phyloP scores from a whole-genome alignment of 495 filamentous ascomycete species.

The Cairneyella variabilis region DNA sequence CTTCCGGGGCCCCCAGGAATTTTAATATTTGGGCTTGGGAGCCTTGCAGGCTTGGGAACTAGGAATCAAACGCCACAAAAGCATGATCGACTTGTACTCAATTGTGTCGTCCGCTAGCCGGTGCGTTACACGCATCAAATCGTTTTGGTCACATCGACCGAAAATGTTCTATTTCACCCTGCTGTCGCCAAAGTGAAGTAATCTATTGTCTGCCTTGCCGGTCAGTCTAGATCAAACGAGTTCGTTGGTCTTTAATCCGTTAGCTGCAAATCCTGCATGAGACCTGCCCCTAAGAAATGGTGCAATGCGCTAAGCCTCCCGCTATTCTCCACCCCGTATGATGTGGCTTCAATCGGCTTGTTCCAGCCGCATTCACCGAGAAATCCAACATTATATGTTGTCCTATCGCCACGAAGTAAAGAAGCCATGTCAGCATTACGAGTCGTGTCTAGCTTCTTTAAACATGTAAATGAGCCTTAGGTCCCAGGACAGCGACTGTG shows the following conservation, averaged over 20 bases:
- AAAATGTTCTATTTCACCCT: background rate
- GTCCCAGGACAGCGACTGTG: background rate
- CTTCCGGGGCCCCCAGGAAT: background rate
- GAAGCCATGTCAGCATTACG: background rate
- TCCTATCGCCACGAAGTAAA: background rate
- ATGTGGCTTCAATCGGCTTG: slow-evolving; percentile 1
- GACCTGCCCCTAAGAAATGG: background rate
- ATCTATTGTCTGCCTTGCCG: background rate
- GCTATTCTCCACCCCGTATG: background rate
- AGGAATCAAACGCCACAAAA: background rate
- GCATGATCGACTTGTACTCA: background rate
- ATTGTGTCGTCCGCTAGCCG: background rate
- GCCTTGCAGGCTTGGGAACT: background rate
- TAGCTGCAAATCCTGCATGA: background rate
- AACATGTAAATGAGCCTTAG: background rate
- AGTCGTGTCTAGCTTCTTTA: background rate
- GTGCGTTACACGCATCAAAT: background rate
- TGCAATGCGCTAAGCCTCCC: background rate
- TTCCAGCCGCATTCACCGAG: background rate
- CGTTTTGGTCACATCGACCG: background rate
- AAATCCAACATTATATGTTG: background rate
- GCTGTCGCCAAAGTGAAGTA: background rate
- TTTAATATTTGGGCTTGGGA: background rate
- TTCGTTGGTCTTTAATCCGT: too few species aligned
- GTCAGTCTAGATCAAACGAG: too few species aligned